phyloP scores from a whole-genome alignment of 768 basidiomycete species.

The Trametes gibbosa region DNA sequence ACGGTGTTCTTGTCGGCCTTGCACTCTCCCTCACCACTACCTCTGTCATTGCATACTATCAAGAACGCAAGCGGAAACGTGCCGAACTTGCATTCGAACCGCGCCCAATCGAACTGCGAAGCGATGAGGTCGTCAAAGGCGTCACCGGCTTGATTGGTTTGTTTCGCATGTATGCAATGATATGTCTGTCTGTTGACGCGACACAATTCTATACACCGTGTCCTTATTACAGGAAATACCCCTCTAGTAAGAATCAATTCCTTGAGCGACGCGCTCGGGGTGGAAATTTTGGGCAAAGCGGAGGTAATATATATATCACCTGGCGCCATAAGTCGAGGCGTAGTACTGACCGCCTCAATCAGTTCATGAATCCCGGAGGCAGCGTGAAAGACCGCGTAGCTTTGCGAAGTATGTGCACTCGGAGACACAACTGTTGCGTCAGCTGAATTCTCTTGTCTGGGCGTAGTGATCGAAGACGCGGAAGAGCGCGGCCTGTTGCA shows the following conservation, averaged over 20 bases:
- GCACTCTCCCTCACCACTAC: slow-evolving; percentile 73
- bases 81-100: slow-evolving; percentile 31
- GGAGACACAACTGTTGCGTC: no score
- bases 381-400: slow-evolving; percentile 99
- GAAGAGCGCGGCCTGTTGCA: slow-evolving; percentile 78
- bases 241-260: slow-evolving; percentile 91
- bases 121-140: slow-evolving; percentile 77
- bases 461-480: slow-evolving; percentile 89
- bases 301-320: slow-evolving; percentile 52
- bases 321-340: not conserved
- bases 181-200: no score
- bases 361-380: slow-evolving; percentile 97
- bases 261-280: slow-evolving; percentile 84
- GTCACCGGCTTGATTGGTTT: slow-evolving; percentile 84
- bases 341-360: not conserved
- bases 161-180: not conserved
- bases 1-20: slow-evolving; percentile 69
- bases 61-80: slow-evolving; percentile 46
- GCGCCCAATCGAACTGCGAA: slow-evolving; percentile 68
- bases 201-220: not conserved
- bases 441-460: not conserved
- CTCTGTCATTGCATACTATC: slow-evolving; percentile 54
- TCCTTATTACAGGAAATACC: slow-evolving; percentile 70
- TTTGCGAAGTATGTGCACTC: slow-evolving; percentile 75
- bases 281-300: slow-evolving; percentile 94